A percentile compares a stretch with the other conserved stretches of the same genome.
phyloP scores from a whole-genome alignment of 2,329 filamentous ascomycete genomes.

The Orbilia javanica region DNA sequence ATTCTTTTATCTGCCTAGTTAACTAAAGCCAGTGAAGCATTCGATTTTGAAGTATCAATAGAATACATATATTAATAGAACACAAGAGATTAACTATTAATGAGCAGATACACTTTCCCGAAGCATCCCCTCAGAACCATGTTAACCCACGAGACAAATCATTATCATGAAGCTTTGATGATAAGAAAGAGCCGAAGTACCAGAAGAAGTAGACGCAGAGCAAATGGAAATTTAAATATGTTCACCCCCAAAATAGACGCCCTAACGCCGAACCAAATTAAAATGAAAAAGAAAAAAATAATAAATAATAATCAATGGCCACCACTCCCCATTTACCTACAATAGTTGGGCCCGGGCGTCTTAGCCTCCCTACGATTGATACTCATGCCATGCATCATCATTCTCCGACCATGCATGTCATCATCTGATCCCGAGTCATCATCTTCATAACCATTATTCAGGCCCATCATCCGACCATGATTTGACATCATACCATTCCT shows the following conservation, averaged over 20 bases:
- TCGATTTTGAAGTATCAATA: neutral
- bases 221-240: neutral
- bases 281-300: slow-evolving; percentile 12
- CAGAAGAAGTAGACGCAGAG: neutral
- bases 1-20: neutral
- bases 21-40: neutral
- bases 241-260: slow-evolving; percentile 16
- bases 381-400: slow-evolving; percentile 36
- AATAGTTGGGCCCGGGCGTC: slow-evolving; percentile 20
- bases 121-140: neutral
- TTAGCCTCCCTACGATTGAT: slow-evolving; percentile 14
- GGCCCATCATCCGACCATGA: slow-evolving; percentile 2
- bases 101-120: neutral
- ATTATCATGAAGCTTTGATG: too few species aligned
- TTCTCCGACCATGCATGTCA: slow-evolving; percentile 21
- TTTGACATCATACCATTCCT: slow-evolving; percentile 1
- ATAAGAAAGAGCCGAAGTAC: neutral
- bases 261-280: slow-evolving; percentile 25
- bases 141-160: neutral
- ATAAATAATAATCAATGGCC: slow-evolving; percentile 3
- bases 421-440: slow-evolving; percentile 30
- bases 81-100: neutral
- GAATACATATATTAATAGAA: neutral
- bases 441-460: slow-evolving; percentile 32
- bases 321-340: slow-evolving; percentile 10